Percentiles rank a stretch among this genome's conserved stretches.
phyloP scores from a whole-genome alignment of 129 eudicot genomes.

The Saposhnikovia divaricata region DNA sequence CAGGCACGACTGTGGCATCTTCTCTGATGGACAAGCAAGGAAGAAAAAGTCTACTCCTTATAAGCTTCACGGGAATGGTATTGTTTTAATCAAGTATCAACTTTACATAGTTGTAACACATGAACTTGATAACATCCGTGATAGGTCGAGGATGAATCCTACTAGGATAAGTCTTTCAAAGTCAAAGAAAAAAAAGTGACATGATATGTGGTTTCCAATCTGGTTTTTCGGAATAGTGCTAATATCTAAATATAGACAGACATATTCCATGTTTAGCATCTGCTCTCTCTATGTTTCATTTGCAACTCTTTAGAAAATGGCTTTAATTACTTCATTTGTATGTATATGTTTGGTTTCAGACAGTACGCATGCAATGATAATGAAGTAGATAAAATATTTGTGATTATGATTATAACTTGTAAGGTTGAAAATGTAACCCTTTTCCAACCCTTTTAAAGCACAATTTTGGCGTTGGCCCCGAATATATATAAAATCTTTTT shows the following conservation, averaged over 20 bases:
- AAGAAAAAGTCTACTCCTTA: constrained; percentile 85
- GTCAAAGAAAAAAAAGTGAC: background rate
- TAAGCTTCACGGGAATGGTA: constrained; percentile 96
- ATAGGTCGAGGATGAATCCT: background rate
- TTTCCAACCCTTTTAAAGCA: background rate
- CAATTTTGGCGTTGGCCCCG: background rate
- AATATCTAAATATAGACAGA: background rate
- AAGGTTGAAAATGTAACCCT: background rate
- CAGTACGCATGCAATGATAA: background rate
- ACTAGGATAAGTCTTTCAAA: background rate
- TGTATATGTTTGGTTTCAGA: background rate
- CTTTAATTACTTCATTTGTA: background rate
- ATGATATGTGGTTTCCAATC: background rate
- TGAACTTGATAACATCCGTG: background rate
- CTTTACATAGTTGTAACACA: background rate
- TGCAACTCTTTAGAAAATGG: background rate
- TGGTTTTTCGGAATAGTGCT: background rate
- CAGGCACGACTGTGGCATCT: constrained; percentile 81
- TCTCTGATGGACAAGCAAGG: constrained; percentile 93
- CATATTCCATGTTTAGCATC: background rate
- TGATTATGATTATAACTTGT: background rate
- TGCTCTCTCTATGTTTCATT: background rate
- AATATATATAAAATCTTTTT: background rate
- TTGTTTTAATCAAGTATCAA: background rate
- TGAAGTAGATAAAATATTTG: background rate